Evolutionary conservation across 2,329 filamentous ascomycete species (phyloP), one percentile per base, ranked within the genome.

Genomic region (Emydomyces testavorans): DNA sequence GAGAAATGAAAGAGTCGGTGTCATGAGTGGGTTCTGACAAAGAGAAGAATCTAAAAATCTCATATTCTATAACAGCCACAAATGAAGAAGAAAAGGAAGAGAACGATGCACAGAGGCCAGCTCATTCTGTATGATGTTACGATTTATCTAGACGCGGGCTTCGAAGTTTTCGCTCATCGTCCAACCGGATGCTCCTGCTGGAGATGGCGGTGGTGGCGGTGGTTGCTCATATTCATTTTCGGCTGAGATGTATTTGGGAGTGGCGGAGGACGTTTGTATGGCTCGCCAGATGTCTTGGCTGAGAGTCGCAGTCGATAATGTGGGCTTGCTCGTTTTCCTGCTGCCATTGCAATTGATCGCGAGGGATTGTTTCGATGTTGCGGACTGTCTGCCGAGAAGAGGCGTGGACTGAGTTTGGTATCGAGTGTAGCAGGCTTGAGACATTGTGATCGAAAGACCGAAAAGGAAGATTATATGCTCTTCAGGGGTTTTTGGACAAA

Each of bases 211-310:
- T 36, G 60, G 61, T 24, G 60, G 58, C 3, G 60, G 60, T 15
- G 61, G 60, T 37, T 57, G 56, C 18, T 54, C 49, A 37, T 60
- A 58, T 45, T 57, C 54, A 32, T 58, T 56, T 18, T 60, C 54
- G 39, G 59, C 51, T 8, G 59, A 58, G 32, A 57, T 53, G 24
- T 61, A 62, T 46, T 63, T 67, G 21, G 60, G 60, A 13, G 42
- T 46, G 16, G 58, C 54, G 8, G 61, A 59, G 31, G 62, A 62
- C 6, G 63, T 60, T 51, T 66, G 60, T 50, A 68, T 61, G 20
- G 65, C 65, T 46, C 60, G 62, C 50, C 61, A 60, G 54, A 69
- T 63, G 40, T 69, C 62, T 49, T 67, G 60, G 11, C 60, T 62
- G 44, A 63, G 63, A 41, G 56, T 58, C 28, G 59, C 53, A 11